phyloP scores from a whole-genome alignment of 106 monocot genomes.

The Hemerocallis citrina region DNA sequence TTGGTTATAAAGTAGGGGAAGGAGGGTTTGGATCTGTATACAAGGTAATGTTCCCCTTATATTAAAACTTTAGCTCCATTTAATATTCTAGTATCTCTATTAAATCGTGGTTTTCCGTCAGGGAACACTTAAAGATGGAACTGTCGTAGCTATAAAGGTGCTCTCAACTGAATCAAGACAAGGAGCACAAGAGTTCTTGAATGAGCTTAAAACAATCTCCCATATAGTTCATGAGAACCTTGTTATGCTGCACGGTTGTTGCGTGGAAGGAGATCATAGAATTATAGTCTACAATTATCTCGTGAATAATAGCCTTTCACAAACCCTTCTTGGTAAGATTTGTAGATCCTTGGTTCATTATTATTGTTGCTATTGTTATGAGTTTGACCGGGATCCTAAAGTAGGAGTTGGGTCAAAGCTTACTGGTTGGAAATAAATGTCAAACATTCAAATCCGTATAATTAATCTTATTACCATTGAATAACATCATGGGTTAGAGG shows the following conservation, averaged over 20 bases:
- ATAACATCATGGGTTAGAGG: too few species aligned
- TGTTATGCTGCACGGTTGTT: conserved; percentile 45
- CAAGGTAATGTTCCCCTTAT: conserved; percentile 21
- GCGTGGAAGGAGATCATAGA: conserved; percentile 39
- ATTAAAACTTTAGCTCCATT: neutral
- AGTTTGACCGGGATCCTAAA: too few species aligned
- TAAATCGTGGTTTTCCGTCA: conserved; percentile 9
- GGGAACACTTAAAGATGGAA: conserved; percentile 52
- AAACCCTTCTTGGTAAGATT: conserved; percentile 48
- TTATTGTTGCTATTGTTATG: too few species aligned
- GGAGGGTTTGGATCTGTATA: conserved; percentile 66
- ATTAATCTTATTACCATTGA: too few species aligned
- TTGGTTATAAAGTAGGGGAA: conserved; percentile 41
- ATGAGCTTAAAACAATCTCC: conserved; percentile 40
- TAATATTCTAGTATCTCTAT: neutral
- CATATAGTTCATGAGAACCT: conserved; percentile 46
- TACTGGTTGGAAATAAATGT: too few species aligned
- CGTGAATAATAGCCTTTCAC: conserved; percentile 55
- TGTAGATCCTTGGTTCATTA: neutral
- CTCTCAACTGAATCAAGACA: conserved; percentile 58
- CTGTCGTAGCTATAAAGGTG: conserved; percentile 42
- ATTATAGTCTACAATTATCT: conserved; percentile 54
- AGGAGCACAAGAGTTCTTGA: conserved; percentile 44
- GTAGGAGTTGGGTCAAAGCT: too few species aligned
- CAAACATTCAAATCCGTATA: too few species aligned